Conservation (phyloP, 1,139 yeast genomes). For the Blastobotrys aristatus region DNA sequence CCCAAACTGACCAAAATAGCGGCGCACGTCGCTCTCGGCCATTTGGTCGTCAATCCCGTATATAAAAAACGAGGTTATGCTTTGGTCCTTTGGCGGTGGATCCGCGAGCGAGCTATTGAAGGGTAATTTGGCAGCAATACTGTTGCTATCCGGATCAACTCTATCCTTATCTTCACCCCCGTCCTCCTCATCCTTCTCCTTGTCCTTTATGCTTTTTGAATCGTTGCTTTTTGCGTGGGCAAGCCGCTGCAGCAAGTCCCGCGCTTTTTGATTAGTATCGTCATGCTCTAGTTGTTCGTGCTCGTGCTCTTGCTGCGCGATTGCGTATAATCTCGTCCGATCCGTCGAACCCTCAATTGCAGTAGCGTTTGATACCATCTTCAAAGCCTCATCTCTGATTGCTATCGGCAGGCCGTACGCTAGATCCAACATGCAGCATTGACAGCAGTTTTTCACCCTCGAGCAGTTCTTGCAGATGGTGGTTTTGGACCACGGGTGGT, state of each 20-base stretch:
- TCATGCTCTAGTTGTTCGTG: conserved; percentile 9
- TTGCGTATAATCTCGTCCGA: conserved; percentile 9
- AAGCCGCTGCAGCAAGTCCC: conserved; percentile 38
- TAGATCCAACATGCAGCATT: conserved; percentile 77
- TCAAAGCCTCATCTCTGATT: conserved; percentile 74
- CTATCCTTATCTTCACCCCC: conserved; percentile 23
- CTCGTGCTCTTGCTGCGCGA: conserved; percentile 11
- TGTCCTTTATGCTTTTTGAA: neutral
- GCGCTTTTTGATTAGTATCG: conserved; percentile 33
- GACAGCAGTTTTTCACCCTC: conserved; percentile 75
- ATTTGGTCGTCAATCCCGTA: conserved; percentile 64
- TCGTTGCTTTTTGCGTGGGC: conserved; percentile 32
- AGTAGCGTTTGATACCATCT: conserved; percentile 45
- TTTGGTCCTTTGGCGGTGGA: conserved; percentile 41
- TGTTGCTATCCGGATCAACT: conserved; percentile 8
- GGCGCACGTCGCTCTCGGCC: conserved; percentile 57
- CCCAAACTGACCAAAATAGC: conserved; percentile 42
- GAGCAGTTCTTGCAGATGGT: conserved; percentile 74
- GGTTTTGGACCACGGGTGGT: conserved; percentile 28
- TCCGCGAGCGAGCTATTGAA: conserved; percentile 48
- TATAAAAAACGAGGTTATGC: conserved; percentile 55
- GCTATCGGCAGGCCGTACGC: conserved; percentile 74
- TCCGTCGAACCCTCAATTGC: conserved; percentile 35
- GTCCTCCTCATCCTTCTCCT: conserved; percentile 7
- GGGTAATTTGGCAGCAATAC: conserved; percentile 51